Conservation (phyloP, 768 basidiomycete genomes). For the Botryobasidium botryosum region DNA sequence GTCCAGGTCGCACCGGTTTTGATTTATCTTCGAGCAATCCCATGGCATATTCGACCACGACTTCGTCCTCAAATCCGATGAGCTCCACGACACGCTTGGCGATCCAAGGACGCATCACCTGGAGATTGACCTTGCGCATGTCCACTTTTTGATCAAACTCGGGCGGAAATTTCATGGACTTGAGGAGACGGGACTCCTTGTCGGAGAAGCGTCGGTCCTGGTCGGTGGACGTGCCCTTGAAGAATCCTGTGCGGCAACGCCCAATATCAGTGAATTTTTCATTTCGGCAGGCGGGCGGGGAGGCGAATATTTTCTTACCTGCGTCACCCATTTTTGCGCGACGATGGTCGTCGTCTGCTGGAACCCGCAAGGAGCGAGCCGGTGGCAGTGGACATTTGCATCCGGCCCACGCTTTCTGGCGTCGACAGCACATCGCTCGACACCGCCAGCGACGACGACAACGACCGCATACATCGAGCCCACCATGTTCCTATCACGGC, state of each 20-base stretch:
- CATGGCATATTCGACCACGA: conserved; percentile 93
- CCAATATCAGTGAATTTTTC: too few relatives aligned
- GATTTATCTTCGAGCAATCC: conserved; percentile 77
- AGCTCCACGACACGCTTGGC: conserved; percentile 83
- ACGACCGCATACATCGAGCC: neutral
- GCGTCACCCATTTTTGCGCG: too few relatives aligned
- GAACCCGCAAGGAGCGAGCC: too few relatives aligned
- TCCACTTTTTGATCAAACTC: conserved; percentile 91
- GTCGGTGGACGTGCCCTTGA: conserved; percentile 49
- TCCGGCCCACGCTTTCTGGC: too few relatives aligned
- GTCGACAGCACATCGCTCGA: too few relatives aligned
- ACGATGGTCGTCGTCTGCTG: too few relatives aligned
- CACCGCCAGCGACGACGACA: neutral
- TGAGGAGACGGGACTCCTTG: conserved; percentile 83
- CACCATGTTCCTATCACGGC: neutral
- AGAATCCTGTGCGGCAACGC: too few relatives aligned
- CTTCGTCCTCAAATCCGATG: conserved; percentile 90
- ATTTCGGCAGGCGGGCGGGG: too few relatives aligned
- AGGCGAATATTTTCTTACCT: too few relatives aligned
- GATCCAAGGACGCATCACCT: conserved; percentile 89
- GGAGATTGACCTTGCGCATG: conserved; percentile 85
- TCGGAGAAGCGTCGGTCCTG: conserved; percentile 88
- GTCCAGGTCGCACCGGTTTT: conserved; percentile 43
- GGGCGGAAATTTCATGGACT: conserved; percentile 76
- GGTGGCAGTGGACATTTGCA: too few relatives aligned